A percentile compares a stretch with the other conserved stretches of the same genome.
Conservation (phyloP, 2,329 filamentous ascomycete species). For the Sarocladium oryzae region DNA sequence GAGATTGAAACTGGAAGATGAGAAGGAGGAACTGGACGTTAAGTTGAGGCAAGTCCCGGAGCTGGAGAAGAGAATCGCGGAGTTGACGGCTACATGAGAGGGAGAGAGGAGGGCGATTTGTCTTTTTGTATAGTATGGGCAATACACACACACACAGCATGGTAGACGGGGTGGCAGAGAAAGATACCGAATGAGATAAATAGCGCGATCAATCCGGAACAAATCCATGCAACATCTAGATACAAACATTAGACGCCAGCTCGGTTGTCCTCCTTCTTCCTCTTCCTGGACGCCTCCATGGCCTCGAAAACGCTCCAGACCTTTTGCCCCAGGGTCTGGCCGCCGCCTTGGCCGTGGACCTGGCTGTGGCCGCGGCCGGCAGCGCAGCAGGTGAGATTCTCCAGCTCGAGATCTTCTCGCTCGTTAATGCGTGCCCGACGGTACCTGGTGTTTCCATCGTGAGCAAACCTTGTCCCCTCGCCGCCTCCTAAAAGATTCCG, state of each 20-base stretch:
- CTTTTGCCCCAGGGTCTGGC: slow-evolving; percentile 12
- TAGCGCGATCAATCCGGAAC: too few relatives aligned
- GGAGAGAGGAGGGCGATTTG: slow-evolving; percentile 9
- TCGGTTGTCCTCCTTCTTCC: slow-evolving; percentile 28
- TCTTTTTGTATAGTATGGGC: slow-evolving; percentile 6
- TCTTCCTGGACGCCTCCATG: slow-evolving; percentile 11
- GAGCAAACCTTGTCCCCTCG: too few relatives aligned
- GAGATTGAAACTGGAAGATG: slow-evolving; percentile 82
- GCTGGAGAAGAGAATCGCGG: slow-evolving; percentile 75
- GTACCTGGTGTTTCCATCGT: too few relatives aligned
- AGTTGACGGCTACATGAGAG: slow-evolving; percentile 49
- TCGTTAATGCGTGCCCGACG: too few relatives aligned
- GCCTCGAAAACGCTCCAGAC: neutral
- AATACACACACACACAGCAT: slow-evolving; percentile 4
- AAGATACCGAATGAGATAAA: neutral
- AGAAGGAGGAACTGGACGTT: slow-evolving; percentile 89
- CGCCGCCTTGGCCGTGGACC: too few relatives aligned
- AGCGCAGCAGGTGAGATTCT: slow-evolving; percentile 37
- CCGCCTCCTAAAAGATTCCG: too few relatives aligned
- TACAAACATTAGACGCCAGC: too few relatives aligned
- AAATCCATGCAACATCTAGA: too few relatives aligned
- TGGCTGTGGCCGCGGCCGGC: slow-evolving; percentile 31
- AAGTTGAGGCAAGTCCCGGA: slow-evolving; percentile 81
- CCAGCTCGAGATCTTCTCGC: too few relatives aligned
- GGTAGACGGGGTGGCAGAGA: neutral